Base-by-base conservation (phyloP, 2,329 filamentous ascomycete genomes). In the Aspergillus arachidicola region DNA sequence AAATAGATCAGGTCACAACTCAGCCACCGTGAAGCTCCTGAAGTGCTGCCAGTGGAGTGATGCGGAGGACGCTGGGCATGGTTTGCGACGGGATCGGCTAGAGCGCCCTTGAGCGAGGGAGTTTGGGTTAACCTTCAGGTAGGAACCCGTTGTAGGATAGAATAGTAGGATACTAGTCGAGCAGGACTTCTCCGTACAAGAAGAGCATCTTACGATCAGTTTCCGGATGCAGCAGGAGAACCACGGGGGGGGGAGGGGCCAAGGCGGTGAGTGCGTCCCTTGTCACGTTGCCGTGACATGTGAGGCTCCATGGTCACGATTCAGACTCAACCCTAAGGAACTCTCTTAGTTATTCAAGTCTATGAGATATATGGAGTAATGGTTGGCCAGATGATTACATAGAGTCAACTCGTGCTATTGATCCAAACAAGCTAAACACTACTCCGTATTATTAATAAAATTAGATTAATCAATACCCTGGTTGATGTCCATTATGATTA, bases 21-120 rank as follows among this genome's bases (percentile, higher is more conserved):
- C 68, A 74, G 63, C 69, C 71, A 69, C 72, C 73, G 64, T 69
- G 68, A 64, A 72, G 72, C 68, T 70, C 69, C 63, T 70, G 69
- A 61, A 66, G 65, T 65, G 66, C 64, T 65, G 68, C 63, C 62
- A 68, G 69, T 65, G 63, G 67, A 63, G 69, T 64, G 65, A 70
- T 67, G 53, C 54, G 62, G 62, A 61, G 66, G 64, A 60, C 62
- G 66, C 62, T 65, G 68, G 65, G 68, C 71, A 72, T 72, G 64
- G 61, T 71, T 73, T 66, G 57, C n/a, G 59, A 59, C 16, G 62
- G n/a, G 28, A 57, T 36, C 50, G 34, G 59, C 23, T 50, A 26
- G 45, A 12, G 41, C 36, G 38, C 50, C 53, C 59, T 50, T 43
- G 60, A 46, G 59, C 30, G 50, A 46, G 50, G 48, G 38, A 48